Conservation (phyloP, 2,329 filamentous ascomycete species). For the Stachybotrys echinatus region DNA sequence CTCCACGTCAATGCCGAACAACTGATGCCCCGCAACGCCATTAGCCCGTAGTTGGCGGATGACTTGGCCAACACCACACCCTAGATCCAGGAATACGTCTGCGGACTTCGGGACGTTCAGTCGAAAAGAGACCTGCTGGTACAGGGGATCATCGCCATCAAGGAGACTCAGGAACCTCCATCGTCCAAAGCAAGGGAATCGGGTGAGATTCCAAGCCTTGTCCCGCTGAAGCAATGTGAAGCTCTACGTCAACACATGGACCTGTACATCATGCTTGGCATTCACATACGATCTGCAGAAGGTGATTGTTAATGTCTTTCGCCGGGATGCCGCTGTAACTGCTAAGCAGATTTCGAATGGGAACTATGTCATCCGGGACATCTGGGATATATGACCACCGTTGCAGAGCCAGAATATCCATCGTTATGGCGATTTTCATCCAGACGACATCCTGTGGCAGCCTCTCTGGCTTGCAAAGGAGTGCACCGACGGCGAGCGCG, state of each 20-base stretch:
- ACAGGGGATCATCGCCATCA: slow-evolving; percentile 33
- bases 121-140: slow-evolving; percentile 35
- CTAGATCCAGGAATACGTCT: slow-evolving; percentile 41
- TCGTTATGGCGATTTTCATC: slow-evolving; percentile 6
- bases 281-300: slow-evolving; percentile 27
- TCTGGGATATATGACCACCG: slow-evolving; percentile 30
- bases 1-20: slow-evolving; percentile 46
- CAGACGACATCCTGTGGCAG: too few species aligned
- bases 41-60: slow-evolving; percentile 44
- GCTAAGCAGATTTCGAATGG: slow-evolving; percentile 28
- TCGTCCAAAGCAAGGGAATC: slow-evolving; percentile 40
- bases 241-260: not conserved
- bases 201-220: slow-evolving; percentile 38
- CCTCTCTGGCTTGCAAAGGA: too few species aligned
- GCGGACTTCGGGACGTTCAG: slow-evolving; percentile 30
- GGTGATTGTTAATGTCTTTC: slow-evolving; percentile 27
- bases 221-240: slow-evolving; percentile 29
- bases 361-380: slow-evolving; percentile 29
- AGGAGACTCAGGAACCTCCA: slow-evolving; percentile 44
- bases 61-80: slow-evolving; percentile 45
- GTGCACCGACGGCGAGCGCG: too few species aligned
- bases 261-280: not conserved
- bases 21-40: slow-evolving; percentile 39
- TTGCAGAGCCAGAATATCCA: slow-evolving; percentile 29
- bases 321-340: slow-evolving; percentile 31